Conservation (phyloP, 352 stramenopile species). For the Pythium plurisporium region DNA sequence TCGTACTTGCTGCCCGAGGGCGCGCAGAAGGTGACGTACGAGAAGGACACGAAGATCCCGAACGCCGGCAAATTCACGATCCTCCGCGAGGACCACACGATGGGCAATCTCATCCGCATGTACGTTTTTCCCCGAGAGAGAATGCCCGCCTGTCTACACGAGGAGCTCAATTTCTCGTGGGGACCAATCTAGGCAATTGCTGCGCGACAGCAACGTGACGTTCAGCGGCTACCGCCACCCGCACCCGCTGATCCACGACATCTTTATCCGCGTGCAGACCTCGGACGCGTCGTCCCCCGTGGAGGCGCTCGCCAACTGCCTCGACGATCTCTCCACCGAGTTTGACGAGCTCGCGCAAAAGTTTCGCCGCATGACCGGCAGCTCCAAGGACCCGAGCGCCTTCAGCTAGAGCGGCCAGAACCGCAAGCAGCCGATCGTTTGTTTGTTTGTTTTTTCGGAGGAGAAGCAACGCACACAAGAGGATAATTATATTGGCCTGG, state of each 20-base stretch:
- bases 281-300: slow-evolving; percentile 82
- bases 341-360: slow-evolving; percentile 85
- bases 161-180: too few species aligned
- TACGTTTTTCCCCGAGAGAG: slow-evolving; percentile 27
- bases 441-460: too few species aligned
- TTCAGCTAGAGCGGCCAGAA: slow-evolving; percentile 52
- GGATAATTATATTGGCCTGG: not conserved
- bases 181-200: slow-evolving; percentile 86
- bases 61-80: slow-evolving; percentile 98
- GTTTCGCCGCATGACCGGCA: slow-evolving; percentile 75
- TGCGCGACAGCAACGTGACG: slow-evolving; percentile 83
- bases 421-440: not conserved
- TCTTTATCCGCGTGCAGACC: slow-evolving; percentile 93
- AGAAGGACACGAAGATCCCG: slow-evolving; percentile 95
- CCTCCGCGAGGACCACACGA: slow-evolving; percentile 98
- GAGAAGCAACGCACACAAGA: too few species aligned
- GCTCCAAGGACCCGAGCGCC: slow-evolving; percentile 78
- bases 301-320: slow-evolving; percentile 73
- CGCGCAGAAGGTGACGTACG: slow-evolving; percentile 92
- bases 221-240: slow-evolving; percentile 96
- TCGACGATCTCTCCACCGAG: slow-evolving; percentile 83
- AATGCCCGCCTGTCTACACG: not conserved
- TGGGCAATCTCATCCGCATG: slow-evolving; percentile 98
- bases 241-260: slow-evolving; percentile 95
- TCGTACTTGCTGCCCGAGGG: slow-evolving; percentile 84